phyloP scores from a whole-genome alignment of 768 basidiomycete species.

The Lentinula detonsa region DNA sequence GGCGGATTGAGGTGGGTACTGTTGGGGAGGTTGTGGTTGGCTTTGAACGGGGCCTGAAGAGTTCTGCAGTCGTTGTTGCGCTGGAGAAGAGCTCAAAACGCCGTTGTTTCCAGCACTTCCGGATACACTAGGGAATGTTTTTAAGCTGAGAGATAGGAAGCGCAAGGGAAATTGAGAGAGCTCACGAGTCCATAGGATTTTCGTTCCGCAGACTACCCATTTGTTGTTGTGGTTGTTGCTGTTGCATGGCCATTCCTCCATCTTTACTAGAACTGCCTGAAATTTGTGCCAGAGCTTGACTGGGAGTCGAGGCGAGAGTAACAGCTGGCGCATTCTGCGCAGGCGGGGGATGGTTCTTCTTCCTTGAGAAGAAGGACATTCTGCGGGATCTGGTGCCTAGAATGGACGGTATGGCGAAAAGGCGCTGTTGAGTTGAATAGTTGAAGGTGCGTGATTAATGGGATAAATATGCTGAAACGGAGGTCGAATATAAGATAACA shows the following conservation, averaged over 20 bases:
- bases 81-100: slow-evolving; percentile 3
- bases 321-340: slow-evolving; percentile 41
- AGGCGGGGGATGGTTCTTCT: slow-evolving; percentile 60
- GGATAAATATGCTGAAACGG: neutral
- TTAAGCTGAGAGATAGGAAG: neutral
- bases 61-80: slow-evolving; percentile 22
- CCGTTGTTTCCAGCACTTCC: slow-evolving; percentile 4
- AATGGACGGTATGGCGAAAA: slow-evolving; percentile 63
- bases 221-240: slow-evolving; percentile 19
- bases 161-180: slow-evolving; percentile 6
- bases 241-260: slow-evolving; percentile 13
- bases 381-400: slow-evolving; percentile 55
- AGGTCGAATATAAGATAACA: neutral
- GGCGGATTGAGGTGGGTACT: slow-evolving; percentile 33
- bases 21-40: slow-evolving; percentile 22
- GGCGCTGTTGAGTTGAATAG: slow-evolving; percentile 6
- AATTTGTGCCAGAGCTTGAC: slow-evolving; percentile 62
- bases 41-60: slow-evolving; percentile 23
- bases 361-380: slow-evolving; percentile 94
- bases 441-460: neutral
- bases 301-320: slow-evolving; percentile 56
- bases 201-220: slow-evolving; percentile 10
- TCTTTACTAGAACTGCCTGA: slow-evolving; percentile 24
- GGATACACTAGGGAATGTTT: neutral
- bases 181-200: slow-evolving; percentile 28